Evolutionary conservation across 805 yeast genomes (phyloP), one percentile per base, ranked within the genome.

Genomic region (Pichia ethanolica): DNA sequence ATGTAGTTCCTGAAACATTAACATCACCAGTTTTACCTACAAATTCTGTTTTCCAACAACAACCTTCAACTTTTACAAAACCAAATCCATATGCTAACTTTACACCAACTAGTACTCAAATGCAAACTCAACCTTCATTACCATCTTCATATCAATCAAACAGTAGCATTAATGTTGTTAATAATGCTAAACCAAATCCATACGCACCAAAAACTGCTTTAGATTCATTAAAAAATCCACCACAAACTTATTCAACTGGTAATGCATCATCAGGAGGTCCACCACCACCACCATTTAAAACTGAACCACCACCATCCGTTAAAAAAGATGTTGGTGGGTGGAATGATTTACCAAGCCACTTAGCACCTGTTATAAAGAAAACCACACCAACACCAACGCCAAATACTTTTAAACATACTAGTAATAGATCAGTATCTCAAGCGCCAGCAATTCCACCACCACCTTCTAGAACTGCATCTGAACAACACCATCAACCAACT

Each of bases 291-390:
- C 60, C 36, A 20, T 12, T 28, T 3, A 39, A 13, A 52, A 57
- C 52, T 42, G 49, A 36, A 45, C 43, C 30, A 9, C 62, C 63
- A 26, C 53, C 62, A 10, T 65, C 62, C 28, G 57, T 55, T 51
- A 75, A 72, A 49, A 66, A 65, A 47, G 78, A 78, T 40, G 77
- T 77, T 37, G 86, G 82, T 37, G 88, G 87, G 4, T 82, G 89
- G 88, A 82, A 82, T 57, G 87, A 82, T 59, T 67, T 83, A 52
- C 88, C 89, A 45, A 72, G 77, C 10, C 67, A 73, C 32, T 43
- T 67, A 50, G 59, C 63, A 20, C 52, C 66, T 9, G 56, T 64
- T 32, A 56, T 49, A 5, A 53, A 53, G 27, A 27, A 46, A 12
- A 44, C 53, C 3, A 49, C 56, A 33, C 27, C 42, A 36, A 47